Conservation (phyloP, 1,284 basidiomycete species). For the Fomitopsis schrenkii region DNA sequence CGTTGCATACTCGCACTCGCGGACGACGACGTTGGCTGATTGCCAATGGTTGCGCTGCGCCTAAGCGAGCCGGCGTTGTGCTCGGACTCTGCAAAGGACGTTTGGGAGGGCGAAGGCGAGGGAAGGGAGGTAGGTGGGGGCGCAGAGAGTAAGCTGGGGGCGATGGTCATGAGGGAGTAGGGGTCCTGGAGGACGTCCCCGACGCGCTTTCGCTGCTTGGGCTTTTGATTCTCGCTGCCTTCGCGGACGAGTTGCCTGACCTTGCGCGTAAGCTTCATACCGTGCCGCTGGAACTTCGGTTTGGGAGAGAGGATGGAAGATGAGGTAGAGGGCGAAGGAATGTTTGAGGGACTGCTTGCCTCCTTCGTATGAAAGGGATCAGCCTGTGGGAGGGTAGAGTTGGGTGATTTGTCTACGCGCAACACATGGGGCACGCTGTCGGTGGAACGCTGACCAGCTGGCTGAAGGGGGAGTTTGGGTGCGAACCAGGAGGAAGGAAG, state of each 20-base stretch:
- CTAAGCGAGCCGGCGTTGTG: slow-evolving; percentile 13
- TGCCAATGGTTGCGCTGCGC: slow-evolving; percentile 22
- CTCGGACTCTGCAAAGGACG: slow-evolving; percentile 3
- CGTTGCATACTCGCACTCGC: slow-evolving; percentile 13
- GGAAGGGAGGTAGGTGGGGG: slow-evolving; percentile 11
- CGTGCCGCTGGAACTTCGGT: slow-evolving; percentile 26
- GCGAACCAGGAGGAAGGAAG: slow-evolving; percentile 4
- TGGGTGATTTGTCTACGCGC: neutral
- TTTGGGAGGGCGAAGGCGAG: neutral
- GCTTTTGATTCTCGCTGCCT: slow-evolving; percentile 11
- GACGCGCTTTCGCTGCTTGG: slow-evolving; percentile 8
- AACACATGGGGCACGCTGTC: neutral
- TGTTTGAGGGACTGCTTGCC: slow-evolving; percentile 7
- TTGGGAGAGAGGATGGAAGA: slow-evolving; percentile 25
- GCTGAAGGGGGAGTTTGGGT: slow-evolving; percentile 3
- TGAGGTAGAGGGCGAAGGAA: slow-evolving; percentile 11
- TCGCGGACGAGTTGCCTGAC: slow-evolving; percentile 37
- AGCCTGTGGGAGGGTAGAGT: neutral
- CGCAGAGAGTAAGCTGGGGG: slow-evolving; percentile 5
- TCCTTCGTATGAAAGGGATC: neutral
- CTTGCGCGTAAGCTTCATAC: slow-evolving; percentile 37
- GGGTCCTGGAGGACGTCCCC: slow-evolving; percentile 15
- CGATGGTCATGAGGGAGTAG: slow-evolving; percentile 5
- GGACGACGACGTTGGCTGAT: neutral
- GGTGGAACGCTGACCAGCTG: neutral